These are phyloP conservation scores for Helianthus tuberosus DNA, from an alignment of 129 eudicot genomes.

Conservation along the genomic window DNA sequence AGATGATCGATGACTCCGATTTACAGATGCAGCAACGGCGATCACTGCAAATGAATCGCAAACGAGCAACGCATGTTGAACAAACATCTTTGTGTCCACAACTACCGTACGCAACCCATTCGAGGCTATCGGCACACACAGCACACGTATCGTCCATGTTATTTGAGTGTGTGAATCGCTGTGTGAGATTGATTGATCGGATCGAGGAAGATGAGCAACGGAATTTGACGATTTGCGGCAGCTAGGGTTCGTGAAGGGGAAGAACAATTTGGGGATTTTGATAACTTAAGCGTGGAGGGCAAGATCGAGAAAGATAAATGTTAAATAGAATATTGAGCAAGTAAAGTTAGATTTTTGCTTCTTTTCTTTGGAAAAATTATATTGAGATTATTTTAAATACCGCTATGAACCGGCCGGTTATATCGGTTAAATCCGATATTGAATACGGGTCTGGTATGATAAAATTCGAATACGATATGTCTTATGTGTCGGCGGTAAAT, in stretches of 20 bases:
- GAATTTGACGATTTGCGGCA: constrained; percentile 31
- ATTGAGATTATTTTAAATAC: too few relatives aligned
- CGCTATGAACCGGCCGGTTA: too few relatives aligned
- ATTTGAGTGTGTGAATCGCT: neutral
- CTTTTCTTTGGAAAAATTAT: too few relatives aligned
- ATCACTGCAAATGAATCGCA: constrained; percentile 88
- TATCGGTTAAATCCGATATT: too few relatives aligned
- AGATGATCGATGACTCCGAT: constrained; percentile 60
- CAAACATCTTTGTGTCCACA: constrained; percentile 98
- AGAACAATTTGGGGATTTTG: constrained; percentile 20
- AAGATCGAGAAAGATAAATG: neutral
- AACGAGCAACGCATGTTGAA: constrained; percentile 93
- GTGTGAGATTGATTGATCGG: constrained; percentile 14
- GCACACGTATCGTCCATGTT: constrained; percentile 95
- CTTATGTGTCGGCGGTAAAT: too few relatives aligned
- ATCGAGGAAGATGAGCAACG: constrained; percentile 11
- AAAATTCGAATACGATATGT: too few relatives aligned
- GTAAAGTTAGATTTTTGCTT: too few relatives aligned
- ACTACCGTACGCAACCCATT: constrained; percentile 95
- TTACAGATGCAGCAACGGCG: constrained; percentile 96
- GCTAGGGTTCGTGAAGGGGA: constrained; percentile 32
- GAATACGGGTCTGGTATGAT: too few relatives aligned
- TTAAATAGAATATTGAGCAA: neutral
- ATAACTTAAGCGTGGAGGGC: neutral
- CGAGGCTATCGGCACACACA: constrained; percentile 90